phyloP scores from a whole-genome alignment of 805 yeast species.

The Candida insectorum region DNA sequence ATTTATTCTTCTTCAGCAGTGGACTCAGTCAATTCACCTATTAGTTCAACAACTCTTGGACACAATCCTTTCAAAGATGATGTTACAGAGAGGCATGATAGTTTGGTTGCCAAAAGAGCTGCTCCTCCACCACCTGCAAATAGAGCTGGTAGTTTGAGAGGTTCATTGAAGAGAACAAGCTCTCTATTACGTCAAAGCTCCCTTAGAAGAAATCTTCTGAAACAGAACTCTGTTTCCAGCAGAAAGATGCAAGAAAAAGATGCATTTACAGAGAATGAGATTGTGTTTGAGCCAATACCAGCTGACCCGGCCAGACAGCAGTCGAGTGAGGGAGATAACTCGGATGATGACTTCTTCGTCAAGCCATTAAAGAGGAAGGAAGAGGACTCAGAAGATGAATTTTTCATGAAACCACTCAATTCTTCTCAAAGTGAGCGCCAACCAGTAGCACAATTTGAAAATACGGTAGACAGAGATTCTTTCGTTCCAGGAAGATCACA shows the following conservation, averaged over 20 bases:
- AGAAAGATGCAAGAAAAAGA: slow-evolving; percentile 23
- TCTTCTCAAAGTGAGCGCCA: slow-evolving; percentile 1
- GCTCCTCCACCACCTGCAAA: slow-evolving; percentile 66
- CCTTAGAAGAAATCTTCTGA: slow-evolving; percentile 11
- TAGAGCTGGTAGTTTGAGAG: slow-evolving; percentile 7
- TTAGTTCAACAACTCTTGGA: slow-evolving; percentile 31
- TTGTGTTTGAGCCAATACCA: slow-evolving; percentile 77
- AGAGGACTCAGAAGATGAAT: slow-evolving; percentile 41
- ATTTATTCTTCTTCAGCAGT: slow-evolving; percentile 31
- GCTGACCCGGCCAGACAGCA: too few relatives aligned
- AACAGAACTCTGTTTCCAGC: slow-evolving; percentile 5
- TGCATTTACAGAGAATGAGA: slow-evolving; percentile 65
- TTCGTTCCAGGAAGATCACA: neutral
- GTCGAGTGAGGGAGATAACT: slow-evolving; percentile 22
- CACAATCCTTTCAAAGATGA: slow-evolving; percentile 25
- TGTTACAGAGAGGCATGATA: slow-evolving; percentile 10
- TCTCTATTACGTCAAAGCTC: slow-evolving; percentile 8
- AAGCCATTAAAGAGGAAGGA: slow-evolving; percentile 20
- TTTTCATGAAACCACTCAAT: slow-evolving; percentile 50
- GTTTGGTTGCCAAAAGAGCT: slow-evolving; percentile 63
- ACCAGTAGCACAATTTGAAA: neutral
- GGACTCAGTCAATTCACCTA: slow-evolving; percentile 26
- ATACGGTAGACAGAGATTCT: neutral
- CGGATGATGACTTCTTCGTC: slow-evolving; percentile 30
- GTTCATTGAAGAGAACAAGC: slow-evolving; percentile 5